A percentile compares a stretch with the other conserved stretches of the same genome.
Evolutionary conservation across 1,139 yeast genomes (phyloP).

Genomic region (Geotrichum reessii): DNA sequence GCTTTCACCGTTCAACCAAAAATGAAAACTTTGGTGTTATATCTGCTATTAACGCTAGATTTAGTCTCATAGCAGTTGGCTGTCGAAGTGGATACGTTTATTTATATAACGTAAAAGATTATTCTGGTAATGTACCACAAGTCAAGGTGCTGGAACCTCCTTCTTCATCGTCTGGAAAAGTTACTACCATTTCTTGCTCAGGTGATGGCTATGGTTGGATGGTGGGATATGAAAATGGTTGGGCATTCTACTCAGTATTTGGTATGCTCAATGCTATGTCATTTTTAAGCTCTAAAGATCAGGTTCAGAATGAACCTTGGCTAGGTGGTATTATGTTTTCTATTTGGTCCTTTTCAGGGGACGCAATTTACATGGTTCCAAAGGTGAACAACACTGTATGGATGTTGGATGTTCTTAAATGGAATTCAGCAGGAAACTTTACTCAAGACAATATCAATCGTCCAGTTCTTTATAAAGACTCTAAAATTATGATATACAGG

Average conservation of each 20-base stretch:
- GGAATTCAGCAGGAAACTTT: conserved; percentile 33
- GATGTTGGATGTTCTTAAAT: conserved; percentile 31
- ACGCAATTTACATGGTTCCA: conserved; percentile 29
- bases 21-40: conserved; percentile 26
- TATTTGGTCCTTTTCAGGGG: conserved; percentile 35
- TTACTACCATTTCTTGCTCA: conserved; percentile 33
- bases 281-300: conserved; percentile 28
- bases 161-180: conserved; percentile 30
- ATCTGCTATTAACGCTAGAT: conserved; percentile 36
- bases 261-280: conserved; percentile 37
- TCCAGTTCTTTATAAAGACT: conserved; percentile 36
- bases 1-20: conserved; percentile 24
- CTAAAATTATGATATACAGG: conserved; percentile 37
- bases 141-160: conserved; percentile 32
- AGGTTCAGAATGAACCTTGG: conserved; percentile 30
- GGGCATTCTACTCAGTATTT: conserved; percentile 38
- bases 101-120: conserved; percentile 35
- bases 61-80: conserved; percentile 36
- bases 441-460: conserved; percentile 31
- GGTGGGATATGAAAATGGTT: conserved; percentile 36
- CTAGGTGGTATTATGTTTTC: conserved; percentile 32
- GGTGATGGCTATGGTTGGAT: conserved; percentile 36
- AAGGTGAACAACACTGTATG: conserved; percentile 22
- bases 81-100: conserved; percentile 31
- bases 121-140: conserved; percentile 31